These are phyloP conservation scores for Pyrrhoderma lamaoense DNA, from an alignment of 1,284 basidiomycete genomes.

Conservation along the genomic window DNA sequence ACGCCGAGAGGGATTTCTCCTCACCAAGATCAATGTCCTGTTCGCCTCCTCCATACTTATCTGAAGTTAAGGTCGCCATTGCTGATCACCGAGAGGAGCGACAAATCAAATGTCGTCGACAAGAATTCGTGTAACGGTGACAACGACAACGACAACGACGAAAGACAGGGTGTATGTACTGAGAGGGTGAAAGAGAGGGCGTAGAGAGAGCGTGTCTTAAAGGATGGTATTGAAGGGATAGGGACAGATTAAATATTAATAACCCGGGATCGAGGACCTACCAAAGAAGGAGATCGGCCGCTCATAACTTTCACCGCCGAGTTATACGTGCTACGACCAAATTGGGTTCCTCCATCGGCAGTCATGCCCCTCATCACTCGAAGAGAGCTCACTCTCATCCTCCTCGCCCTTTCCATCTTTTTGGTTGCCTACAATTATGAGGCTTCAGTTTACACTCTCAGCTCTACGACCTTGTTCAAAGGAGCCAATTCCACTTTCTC, in stretches of 20 bases:
- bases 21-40: neutral
- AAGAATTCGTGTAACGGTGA: neutral
- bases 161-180: neutral
- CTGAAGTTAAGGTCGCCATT: neutral
- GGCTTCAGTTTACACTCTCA: conserved; percentile 37
- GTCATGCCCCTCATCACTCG: conserved; percentile 31
- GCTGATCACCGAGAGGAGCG: neutral
- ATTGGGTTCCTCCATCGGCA: neutral
- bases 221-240: neutral
- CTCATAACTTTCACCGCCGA: too few species aligned
- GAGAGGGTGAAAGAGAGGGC: neutral
- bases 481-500: conserved; percentile 20
- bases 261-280: neutral
- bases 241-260: neutral
- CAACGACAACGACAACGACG: neutral
- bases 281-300: neutral
- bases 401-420: conserved; percentile 54
- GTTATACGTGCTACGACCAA: too few species aligned
- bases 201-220: neutral
- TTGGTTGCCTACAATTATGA: conserved; percentile 62
- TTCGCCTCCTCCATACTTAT: neutral
- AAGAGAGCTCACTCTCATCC: conserved; percentile 54
- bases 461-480: neutral
- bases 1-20: conserved; percentile 6
- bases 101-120: too few species aligned